Evolutionary conservation across 225 moss, liverwort and hornwort genomes (phyloP).

Genomic region (Polytrichum commune): DNA sequence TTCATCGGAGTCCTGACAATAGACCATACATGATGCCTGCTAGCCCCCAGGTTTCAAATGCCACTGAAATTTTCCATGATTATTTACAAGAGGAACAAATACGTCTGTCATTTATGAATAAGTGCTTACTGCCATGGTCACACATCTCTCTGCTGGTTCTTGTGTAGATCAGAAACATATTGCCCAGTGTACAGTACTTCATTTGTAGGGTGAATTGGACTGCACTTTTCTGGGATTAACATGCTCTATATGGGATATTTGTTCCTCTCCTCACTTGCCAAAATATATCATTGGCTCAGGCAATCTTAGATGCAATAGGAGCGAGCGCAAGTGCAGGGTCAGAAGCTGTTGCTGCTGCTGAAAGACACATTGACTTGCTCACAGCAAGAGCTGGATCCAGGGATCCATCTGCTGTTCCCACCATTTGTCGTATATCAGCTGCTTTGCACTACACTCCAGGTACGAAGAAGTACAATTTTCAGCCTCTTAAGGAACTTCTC

Average conservation of each 20-base stretch:
- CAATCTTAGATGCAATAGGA: slow-evolving; percentile 80
- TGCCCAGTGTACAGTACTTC: no score
- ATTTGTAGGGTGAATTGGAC: no score
- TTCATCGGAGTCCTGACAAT: slow-evolving; percentile 80
- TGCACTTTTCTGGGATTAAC: no score
- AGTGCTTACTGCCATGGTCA: no score
- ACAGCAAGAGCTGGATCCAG: slow-evolving; percentile 87
- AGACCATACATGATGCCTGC: slow-evolving; percentile 83
- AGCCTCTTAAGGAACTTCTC: neutral
- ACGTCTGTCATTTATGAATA: no score
- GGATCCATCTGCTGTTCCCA: slow-evolving; percentile 88
- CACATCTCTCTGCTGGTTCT: no score
- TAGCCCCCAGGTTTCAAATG: slow-evolving; percentile 57
- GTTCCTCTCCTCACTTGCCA: no score
- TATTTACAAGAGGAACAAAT: no score
- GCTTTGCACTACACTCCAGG: slow-evolving; percentile 73
- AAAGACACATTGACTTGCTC: slow-evolving; percentile 73
- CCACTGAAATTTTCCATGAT: no score
- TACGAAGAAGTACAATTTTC: slow-evolving; percentile 14
- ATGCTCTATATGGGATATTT: no score
- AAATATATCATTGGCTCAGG: slow-evolving; percentile 33
- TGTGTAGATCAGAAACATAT: no score
- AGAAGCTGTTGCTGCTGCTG: slow-evolving; percentile 74
- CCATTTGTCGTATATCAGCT: slow-evolving; percentile 79
- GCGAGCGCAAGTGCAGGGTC: slow-evolving; percentile 65